These are phyloP conservation scores for Asclepias syriaca DNA, from an alignment of 257 asterid genomes.

Conservation along the genomic window DNA sequence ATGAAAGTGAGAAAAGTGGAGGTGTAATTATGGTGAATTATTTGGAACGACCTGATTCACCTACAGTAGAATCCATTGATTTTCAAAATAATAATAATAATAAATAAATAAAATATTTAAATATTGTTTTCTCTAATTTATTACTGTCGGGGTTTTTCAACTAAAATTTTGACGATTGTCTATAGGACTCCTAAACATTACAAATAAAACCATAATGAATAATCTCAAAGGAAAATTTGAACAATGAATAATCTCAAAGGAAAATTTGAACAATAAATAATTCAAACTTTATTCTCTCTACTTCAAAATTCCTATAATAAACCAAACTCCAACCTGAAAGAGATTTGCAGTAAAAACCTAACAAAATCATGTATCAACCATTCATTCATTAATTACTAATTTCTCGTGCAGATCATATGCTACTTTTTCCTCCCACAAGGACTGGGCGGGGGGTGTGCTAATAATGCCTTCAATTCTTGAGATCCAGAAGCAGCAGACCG, in stretches of 20 bases:
- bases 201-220: background rate
- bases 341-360: background rate
- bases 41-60: no score
- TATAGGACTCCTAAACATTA: no score
- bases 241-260: background rate
- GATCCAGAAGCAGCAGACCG: background rate
- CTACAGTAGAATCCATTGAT: no score
- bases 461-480: background rate
- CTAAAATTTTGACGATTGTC: no score
- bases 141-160: no score
- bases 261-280: background rate
- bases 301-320: slow-evolving; percentile 10
- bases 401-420: background rate
- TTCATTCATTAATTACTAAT: background rate
- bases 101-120: no score
- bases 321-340: background rate
- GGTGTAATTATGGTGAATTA: no score
- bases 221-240: background rate
- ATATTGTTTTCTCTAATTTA: no score
- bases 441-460: background rate
- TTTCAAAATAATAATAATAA: no score
- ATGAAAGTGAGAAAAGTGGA: no score
- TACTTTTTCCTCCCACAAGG: background rate
- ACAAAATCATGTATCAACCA: background rate
- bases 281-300: background rate